phyloP scores from a whole-genome alignment of 2,329 filamentous ascomycete genomes.

The Paecilomyces dactylethromorphus region DNA sequence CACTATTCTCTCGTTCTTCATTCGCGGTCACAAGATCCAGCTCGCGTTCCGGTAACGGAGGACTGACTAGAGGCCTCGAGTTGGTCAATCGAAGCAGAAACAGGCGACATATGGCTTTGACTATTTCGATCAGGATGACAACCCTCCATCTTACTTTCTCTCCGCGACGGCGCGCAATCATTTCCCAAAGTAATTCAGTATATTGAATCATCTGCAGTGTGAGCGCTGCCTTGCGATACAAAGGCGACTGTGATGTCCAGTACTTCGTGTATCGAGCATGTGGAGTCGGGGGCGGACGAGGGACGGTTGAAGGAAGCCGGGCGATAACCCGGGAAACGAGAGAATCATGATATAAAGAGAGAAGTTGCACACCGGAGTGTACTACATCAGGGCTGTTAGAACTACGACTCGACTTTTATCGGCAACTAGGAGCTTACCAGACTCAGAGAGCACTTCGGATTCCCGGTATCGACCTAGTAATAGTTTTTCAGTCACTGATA shows the following conservation, averaged over 20 bases:
- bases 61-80: slow-evolving; percentile 72
- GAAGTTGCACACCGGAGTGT: slow-evolving; percentile 79
- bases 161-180: slow-evolving; percentile 82
- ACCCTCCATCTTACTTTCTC: slow-evolving; percentile 78
- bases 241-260: slow-evolving; percentile 54
- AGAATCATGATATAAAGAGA: slow-evolving; percentile 88
- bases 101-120: slow-evolving; percentile 80
- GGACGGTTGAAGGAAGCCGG: slow-evolving; percentile 48
- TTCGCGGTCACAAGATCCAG: slow-evolving; percentile 58
- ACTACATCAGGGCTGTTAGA: slow-evolving; percentile 36
- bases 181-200: slow-evolving; percentile 94
- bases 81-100: slow-evolving; percentile 76
- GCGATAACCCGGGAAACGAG: slow-evolving; percentile 64
- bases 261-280: slow-evolving; percentile 60
- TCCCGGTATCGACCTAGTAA: slow-evolving; percentile 48
- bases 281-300: slow-evolving; percentile 46
- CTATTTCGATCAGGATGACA: slow-evolving; percentile 72
- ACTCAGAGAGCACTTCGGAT: slow-evolving; percentile 91
- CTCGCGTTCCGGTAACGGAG: slow-evolving; percentile 80
- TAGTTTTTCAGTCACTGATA: neutral
- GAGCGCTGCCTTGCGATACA: slow-evolving; percentile 76
- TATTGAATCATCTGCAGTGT: slow-evolving; percentile 87
- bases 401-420: slow-evolving; percentile 1
- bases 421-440: slow-evolving; percentile 44
- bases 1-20: slow-evolving; percentile 46